Base-by-base conservation (phyloP, 768 basidiomycete species). In the Gloeopeniophorella convolvens region DNA sequence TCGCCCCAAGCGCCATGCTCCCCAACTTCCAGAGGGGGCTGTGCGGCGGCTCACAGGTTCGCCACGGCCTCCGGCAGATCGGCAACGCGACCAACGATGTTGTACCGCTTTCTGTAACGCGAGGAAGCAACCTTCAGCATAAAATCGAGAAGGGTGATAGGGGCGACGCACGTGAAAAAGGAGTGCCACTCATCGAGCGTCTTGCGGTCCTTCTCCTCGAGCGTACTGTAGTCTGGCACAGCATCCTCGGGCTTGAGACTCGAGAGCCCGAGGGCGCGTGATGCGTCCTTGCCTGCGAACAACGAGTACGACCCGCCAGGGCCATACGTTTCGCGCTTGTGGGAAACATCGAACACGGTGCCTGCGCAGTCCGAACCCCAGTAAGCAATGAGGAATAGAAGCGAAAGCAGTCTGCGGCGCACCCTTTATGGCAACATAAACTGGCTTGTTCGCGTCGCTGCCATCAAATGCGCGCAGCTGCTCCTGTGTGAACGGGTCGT, bases 391-490 rank as follows among this genome's bases (percentile, higher is more conserved):
- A 7, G 13, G 3, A 40, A 12, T 23, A n/a, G 16, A 21, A 47
- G 23, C 0, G 5, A 18, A 30, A 11, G 30, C 1, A 12, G 21
- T 18, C n/a, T 23, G 27, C 16, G 27, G 36, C 63, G 35, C 50
- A 83, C 89, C 90, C 75, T 96, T 97, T 70, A 98, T 94, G 26
- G 91, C 85, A 35, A 98, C 85, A 59, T 86, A 92, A 54, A 98
- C 89, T 0, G 90, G 89, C 58, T 78, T 79, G 33, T 66, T 60
- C 0, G 73, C 63, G 55, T 82, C 77, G 0, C 72, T 69, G 15
- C 94, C 94, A 65, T 93, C 80, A 64, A 73, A 92, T 59, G 73
- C 55, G 32, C 74, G 80, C 51, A 98, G 73, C 56, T 87, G 67
- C 54, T 77, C 76, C 13, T 73, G 72, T 0, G 88, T 85, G 70